Evolutionary conservation across 1,284 basidiomycete species (phyloP), one percentile per base, ranked within the genome.

Genomic region (Calocybe gambosa): DNA sequence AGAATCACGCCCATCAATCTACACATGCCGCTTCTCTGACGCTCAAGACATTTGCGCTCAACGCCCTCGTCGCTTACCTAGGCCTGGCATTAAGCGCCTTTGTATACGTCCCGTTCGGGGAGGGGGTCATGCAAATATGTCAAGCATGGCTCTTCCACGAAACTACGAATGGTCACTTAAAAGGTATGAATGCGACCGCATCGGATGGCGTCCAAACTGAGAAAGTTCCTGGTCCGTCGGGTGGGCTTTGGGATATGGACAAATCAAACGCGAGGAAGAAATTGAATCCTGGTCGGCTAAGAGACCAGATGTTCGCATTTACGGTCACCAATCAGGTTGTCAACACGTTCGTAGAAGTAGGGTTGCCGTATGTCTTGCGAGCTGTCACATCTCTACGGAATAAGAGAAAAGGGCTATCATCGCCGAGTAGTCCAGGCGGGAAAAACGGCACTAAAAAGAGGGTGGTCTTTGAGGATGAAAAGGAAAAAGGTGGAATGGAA

Each of bases 301-400:
- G 88, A 63, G 83, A 87, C 41, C 93, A 98, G 72, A 86, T 99
- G 74, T 97, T 97, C 63, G 93, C 95, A 10, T 91, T 88, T 62
- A 88, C 85, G 28, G 92, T 98, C 2, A 98, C 95, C 15, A 92
- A 90, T 58, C 95, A 98, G 70, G 78, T 83, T 13, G 68, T 92
- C 53, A 84, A 89, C 58, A 85, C 86, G 0, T 85, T 94, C 62
- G 71, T 79, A 43, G 95, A 98, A 62, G 72, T 94, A 42, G 88
- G 85, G 0, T 66, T 98, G 13, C 95, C 95, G 0, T 94, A 78
- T 58, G 61, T 94, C 18, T 64, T 86, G 50, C 80, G 90, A 25
- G 78, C 71, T 21, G 65, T 87, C 29, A 66, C 71, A 37, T 70
- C 77, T 3, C 74, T 82, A 46, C 47, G 62, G 49, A 60, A 58